Conservation (phyloP, 768 basidiomycete genomes). For the Collybia mongolica region DNA sequence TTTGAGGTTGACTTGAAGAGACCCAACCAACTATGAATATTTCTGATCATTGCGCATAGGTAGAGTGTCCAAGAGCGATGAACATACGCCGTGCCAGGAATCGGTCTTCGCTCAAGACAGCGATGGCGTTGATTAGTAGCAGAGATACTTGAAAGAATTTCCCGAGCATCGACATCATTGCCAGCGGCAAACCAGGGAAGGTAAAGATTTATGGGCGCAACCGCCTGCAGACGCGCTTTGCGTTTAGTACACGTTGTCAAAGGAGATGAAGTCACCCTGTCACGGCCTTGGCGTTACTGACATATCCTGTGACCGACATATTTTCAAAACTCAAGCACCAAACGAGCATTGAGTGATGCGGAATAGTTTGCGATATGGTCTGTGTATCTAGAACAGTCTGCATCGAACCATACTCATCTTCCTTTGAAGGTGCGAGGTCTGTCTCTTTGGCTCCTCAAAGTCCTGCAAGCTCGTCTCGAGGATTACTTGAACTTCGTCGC, state of each 20-base stretch:
- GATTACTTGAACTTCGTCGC: constrained; percentile 38
- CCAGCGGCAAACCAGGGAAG: constrained; percentile 8
- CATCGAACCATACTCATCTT: constrained; percentile 3
- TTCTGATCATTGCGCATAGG: constrained; percentile 15
- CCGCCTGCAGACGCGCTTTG: constrained; percentile 4
- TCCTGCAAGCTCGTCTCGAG: constrained; percentile 17
- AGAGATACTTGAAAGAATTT: constrained; percentile 83
- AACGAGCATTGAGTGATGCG: constrained; percentile 10
- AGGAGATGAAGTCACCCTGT: constrained; percentile 9
- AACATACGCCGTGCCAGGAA: constrained; percentile 89
- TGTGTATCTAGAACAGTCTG: constrained; percentile 18
- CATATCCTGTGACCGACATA: constrained; percentile 1
- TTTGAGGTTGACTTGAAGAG: constrained; percentile 63
- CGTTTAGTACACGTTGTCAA: constrained; percentile 5
- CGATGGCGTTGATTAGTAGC: constrained; percentile 91
- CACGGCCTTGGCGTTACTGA: no score
- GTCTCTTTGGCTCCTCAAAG: constrained; percentile 1
- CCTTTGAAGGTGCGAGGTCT: constrained; percentile 8
- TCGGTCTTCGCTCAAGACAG: constrained; percentile 93
- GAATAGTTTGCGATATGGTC: constrained; percentile 18
- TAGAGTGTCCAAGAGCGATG: neutral
- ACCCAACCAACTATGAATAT: constrained; percentile 76
- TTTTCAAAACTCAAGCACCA: neutral
- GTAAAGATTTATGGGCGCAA: constrained; percentile 6
- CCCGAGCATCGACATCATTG: constrained; percentile 57